Base-by-base conservation (phyloP, 148 eudicot species). In the Hydrangea macrophylla region DNA sequence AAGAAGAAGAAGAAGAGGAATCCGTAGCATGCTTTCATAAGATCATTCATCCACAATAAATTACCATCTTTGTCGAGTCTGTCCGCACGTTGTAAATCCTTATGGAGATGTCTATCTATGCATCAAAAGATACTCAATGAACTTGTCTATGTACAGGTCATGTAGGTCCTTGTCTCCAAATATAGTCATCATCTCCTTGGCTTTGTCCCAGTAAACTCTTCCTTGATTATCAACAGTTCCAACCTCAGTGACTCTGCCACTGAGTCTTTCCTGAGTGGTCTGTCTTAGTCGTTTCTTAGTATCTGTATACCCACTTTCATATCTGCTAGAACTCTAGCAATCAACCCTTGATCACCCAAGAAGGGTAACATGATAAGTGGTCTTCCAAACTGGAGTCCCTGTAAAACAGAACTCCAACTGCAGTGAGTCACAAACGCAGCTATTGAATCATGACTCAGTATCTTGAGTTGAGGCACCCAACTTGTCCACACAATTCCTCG, bases 391-490 rank as follows among this genome's bases (percentile, higher is more conserved):
- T 51, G 67, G 0, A 61, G 31, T 0, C 27, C 73, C 39, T 70
- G 67, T 7, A 70, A 30, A 0, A 61, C 30, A 5, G 73, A 60
- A 23, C 74, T 65, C 69, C 69, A 65, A 5, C 69, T 59, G 51
- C 42, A 50, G 32, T 65, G 69, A 45, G 69, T 65, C 42, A 65
- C 51, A 26, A 65, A 50, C 9, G 44, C 69, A 4, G 58, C 69
- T 22, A 65, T 59, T 7, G 74, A 62, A n/a, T 63, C 74, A 37
- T 71, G 74, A 55, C 13, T 28, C 51, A 71, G 50, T 33, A 70
- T 70, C 35, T 4, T 33, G 23, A 51, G 45, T 61, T 70, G 73
- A 30, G 73, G 73, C n/a, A 9, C 73, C 73, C 73, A 70, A 10
- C 60, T 61, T 18, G 60, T 60, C 59, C 67, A 70, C 37, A 70